Evolutionary conservation across 331 rosid genomes (phyloP), one percentile per base, ranked within the genome.

Genomic region (Saraca asoca): DNA sequence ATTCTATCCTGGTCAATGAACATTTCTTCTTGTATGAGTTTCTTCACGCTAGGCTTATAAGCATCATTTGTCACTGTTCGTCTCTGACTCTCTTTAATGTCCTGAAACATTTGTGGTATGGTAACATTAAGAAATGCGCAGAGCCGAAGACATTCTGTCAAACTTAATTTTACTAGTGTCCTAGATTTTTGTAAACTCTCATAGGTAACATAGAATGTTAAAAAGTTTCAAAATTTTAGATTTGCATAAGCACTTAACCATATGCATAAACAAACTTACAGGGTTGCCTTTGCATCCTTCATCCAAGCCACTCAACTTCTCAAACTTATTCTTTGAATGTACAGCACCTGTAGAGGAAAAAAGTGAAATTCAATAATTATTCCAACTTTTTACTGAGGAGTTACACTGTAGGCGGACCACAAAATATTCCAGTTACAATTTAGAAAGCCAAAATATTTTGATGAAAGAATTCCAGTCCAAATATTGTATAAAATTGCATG

Each of bases 21-120:
- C 96, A 94, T 86, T 82, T 94, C 97, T 80, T 88, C 95, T 80
- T 90, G 96, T 12, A 94, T 94, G 66, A 94, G 96, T 82, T 86
- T 90, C 91, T 90, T 94, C 87, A 90, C 97, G 34, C 99, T 86
- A 16, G 89, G 91, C 87, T 86, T 90, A 66, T 78, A 78, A 42
- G 67, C 70, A 78, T 62, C 62, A 39, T 57, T 20, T 48, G 44
- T 64, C 72, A 66, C 66, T 15, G 57, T 71, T 56, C 62, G 57
- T 64, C 75, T 68, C 37, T 64, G 75, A 63, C 68, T 74, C 74
- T 65, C 87, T 59, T 58, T 64, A 31, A 24, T 51, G 15, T 83
- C 95, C 98, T 94, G 97, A 80, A 79, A 72, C 49, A 58, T 57
- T 70, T 64, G 62, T 41, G 52, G 29, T 58, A 56, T 29, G 68